Evolutionary conservation across 1,139 yeast genomes (phyloP), one percentile per base, ranked within the genome.

Genomic region (Saccharomycopsis phalli): DNA sequence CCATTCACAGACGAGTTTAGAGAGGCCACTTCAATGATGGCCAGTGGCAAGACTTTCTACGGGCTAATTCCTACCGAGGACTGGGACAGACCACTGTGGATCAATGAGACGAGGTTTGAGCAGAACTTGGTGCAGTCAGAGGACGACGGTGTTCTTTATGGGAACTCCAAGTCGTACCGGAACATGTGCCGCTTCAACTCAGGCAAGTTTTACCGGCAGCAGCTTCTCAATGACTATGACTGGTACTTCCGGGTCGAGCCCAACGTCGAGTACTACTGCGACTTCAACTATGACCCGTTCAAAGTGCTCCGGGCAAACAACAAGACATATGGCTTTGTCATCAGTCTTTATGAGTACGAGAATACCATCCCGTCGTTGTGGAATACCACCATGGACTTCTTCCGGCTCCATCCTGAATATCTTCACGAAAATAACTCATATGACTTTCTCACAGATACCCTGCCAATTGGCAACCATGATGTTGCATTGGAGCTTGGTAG

Each of bases 211-310:
- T 86, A 72, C 60, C 70, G 77, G 47, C 94, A 87, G 52, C 74
- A 76, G 29, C 60, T 86, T 31, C 66, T 87, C 46, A 58, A 63
- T 32, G 62, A 75, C 41, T 77, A 81, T 53, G 86, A 83, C 47
- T 88, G 83, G 72, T 88, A 88, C 62, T 87, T 95, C 77, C 65
- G 98, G 44, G 95, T 88, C 2, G 98, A 88, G 57, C 97, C 98
- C 0, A 76, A 79, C 45, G 91, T 88, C 27, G 76, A 83, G 50
- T 86, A 83, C 57, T 82, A 66, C 56, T 87, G 96, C 59, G 95
- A 87, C 53, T 69, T 81, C 49, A 75, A 77, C 14, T 78, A 77
- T 68, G 75, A 94, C 69, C 96, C 97, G n/a, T 91, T 91, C 57
- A 65, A 74, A 31, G 74, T 82, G 42, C 70, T 91, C 81, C 74